These are phyloP conservation scores for Cladosporium sp. DNA, from an alignment of 2,329 filamentous ascomycete genomes.

Conservation along the genomic window DNA sequence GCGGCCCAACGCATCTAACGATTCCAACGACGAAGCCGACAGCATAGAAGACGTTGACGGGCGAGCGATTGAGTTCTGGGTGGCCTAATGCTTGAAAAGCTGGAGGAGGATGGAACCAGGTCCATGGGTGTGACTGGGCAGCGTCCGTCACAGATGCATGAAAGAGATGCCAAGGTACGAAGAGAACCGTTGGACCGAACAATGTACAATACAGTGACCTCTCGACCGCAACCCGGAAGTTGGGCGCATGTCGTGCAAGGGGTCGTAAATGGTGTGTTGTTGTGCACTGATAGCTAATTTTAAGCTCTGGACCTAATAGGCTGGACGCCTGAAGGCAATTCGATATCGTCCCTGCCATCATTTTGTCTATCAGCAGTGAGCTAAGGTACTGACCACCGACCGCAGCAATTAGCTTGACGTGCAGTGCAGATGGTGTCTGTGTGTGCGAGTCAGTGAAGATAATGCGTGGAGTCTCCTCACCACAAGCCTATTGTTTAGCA, in stretches of 20 bases:
- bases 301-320: neutral
- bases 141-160: neutral
- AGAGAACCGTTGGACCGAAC: neutral
- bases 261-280: neutral
- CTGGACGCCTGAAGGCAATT: neutral
- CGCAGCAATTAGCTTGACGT: neutral
- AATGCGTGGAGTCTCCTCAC: neutral
- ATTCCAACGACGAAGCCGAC: neutral
- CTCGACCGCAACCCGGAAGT: neutral
- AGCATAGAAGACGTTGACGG: neutral
- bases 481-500: neutral
- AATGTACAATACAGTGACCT: neutral
- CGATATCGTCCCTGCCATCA: neutral
- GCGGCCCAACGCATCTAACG: neutral
- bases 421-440: neutral
- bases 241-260: neutral
- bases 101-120: neutral
- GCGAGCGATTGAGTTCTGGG: neutral
- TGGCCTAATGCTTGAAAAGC: neutral
- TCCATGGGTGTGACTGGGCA: neutral
- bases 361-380: neutral
- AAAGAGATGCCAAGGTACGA: neutral
- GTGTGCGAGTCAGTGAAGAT: neutral
- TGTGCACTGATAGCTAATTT: neutral
- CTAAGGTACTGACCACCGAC: neutral